Evolutionary conservation across 495 filamentous ascomycete genomes (phyloP).

Genomic region (Aspergillus heteromorphus): DNA sequence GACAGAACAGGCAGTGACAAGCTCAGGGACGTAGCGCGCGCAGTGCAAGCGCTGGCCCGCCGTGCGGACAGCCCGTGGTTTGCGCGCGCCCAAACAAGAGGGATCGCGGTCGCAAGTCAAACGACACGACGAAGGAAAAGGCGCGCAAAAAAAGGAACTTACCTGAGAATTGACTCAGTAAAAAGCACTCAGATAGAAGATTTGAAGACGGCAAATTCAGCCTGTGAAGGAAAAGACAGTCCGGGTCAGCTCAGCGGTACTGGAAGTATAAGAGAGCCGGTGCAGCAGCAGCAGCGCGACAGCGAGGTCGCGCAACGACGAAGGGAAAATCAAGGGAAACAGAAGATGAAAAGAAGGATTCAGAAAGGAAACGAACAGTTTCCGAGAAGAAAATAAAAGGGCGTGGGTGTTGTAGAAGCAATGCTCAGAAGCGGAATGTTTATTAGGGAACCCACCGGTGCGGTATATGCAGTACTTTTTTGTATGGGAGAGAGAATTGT

Average conservation of each 20-base stretch:
- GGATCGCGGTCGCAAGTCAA: conserved; percentile 23
- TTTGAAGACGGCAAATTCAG: conserved; percentile 10
- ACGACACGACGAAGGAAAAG: conserved; percentile 15
- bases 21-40: conserved; percentile 11
- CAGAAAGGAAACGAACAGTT: conserved; percentile 15
- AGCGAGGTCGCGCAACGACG: conserved; percentile 21
- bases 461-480: conserved; percentile 43
- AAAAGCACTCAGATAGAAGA: conserved; percentile 6
- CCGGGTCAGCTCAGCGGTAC: conserved; percentile 3
- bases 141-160: conserved; percentile 15
- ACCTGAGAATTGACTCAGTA: conserved; percentile 11
- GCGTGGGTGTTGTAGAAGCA: conserved; percentile 31
- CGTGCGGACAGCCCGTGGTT: conserved; percentile 3
- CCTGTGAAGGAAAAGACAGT: conserved; percentile 12
- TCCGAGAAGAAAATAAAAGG: conserved; percentile 17
- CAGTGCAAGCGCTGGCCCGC: conserved; percentile 9
- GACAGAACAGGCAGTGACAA: conserved; percentile 11
- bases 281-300: conserved; percentile 23
- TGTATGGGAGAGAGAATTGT: conserved; percentile 55
- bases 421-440: conserved; percentile 19
- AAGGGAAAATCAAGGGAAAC: conserved; percentile 22
- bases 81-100: conserved; percentile 19
- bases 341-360: conserved; percentile 9
- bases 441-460: conserved; percentile 30
- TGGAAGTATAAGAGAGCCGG: conserved; percentile 19